Base-by-base conservation (phyloP, 139 green algal species). In the Choricystis sp. region DNA sequence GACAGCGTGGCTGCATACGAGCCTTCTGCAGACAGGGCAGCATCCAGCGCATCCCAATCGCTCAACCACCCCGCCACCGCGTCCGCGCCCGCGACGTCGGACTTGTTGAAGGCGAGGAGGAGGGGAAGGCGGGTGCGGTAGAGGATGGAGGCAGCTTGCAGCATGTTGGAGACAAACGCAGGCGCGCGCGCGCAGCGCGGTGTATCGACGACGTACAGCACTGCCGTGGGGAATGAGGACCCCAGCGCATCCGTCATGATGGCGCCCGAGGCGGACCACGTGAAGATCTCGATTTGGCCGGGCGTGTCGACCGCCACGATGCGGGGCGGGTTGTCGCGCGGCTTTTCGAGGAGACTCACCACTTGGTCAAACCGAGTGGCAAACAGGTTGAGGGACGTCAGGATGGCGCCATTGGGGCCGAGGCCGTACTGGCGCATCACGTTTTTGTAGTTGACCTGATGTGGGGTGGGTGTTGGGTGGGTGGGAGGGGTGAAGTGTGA, bases 131-230 rank as follows among this genome's bases (percentile, higher is more conserved):
- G 78, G 2, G 81, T 89, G 74, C 97, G 98, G 87, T 98, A 98
- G 60, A 98, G 73, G n/a, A 98, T 96, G 66, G 69, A 84, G 74
- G 80, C 88, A 9, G 82, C 79, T 70, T 87, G 77, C 61, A 98
- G 86, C 93, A 98, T 98, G 78, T 98, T 98, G 70, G 75, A 91
- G 87, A 98, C 96, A 79, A 98, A 99, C n/a, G 84, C 86, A 73
- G 92, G 86, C 2, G 87, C 86, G 19, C 69, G 65, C 3, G 79
- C 67, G 29, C 81, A 92, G 9, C 86, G 81, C 0, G 91, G 86
- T 0, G 89, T 98, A 81, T 99, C 92, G 4, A 96, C 71, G 24
- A 99, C 81, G 71, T 90, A 99, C 4, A 76, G 65, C 25, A 98
- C 69, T 30, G 91, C 62, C 0, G 92, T 98, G 2, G 89, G 88